These are phyloP conservation scores for Ajuga chamaepitys DNA, from an alignment of 257 asterid species.

Conservation along the genomic window DNA sequence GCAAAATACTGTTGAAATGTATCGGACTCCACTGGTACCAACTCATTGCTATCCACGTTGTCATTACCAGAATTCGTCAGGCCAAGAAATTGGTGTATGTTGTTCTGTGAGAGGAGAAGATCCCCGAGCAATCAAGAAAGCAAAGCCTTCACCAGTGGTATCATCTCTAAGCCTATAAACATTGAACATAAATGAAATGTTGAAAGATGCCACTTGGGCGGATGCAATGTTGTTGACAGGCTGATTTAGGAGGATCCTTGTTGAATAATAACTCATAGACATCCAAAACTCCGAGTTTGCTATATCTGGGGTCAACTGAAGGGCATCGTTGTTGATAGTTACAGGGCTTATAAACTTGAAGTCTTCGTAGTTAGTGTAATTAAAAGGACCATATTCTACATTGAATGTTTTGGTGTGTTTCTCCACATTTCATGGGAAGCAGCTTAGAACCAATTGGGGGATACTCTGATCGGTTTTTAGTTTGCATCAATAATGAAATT, in stretches of 20 bases:
- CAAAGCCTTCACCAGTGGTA: conserved; percentile 19
- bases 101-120: conserved; percentile 18
- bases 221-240: neutral
- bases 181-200: conserved; percentile 22
- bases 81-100: conserved; percentile 32
- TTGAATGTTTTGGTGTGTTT: conserved; percentile 14
- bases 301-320: conserved; percentile 17
- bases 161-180: neutral
- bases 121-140: conserved; percentile 32
- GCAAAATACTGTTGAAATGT: conserved; percentile 23
- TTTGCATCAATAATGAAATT: too few species aligned
- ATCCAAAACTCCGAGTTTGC: accelerated
- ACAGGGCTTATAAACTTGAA: neutral
- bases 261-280: neutral
- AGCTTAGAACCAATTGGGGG: too few species aligned
- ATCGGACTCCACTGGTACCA: conserved; percentile 36
- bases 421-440: too few species aligned
- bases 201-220: conserved; percentile 18
- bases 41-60: neutral
- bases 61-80: conserved; percentile 22
- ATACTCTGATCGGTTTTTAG: too few species aligned
- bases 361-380: neutral
- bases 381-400: neutral
- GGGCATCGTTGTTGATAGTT: conserved; percentile 15
- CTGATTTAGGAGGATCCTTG: conserved; percentile 10